Percentiles rank a stretch among this genome's conserved stretches.
These are phyloP conservation scores for Lactarius vividus DNA, from an alignment of 768 basidiomycete species.

Conservation along the genomic window DNA sequence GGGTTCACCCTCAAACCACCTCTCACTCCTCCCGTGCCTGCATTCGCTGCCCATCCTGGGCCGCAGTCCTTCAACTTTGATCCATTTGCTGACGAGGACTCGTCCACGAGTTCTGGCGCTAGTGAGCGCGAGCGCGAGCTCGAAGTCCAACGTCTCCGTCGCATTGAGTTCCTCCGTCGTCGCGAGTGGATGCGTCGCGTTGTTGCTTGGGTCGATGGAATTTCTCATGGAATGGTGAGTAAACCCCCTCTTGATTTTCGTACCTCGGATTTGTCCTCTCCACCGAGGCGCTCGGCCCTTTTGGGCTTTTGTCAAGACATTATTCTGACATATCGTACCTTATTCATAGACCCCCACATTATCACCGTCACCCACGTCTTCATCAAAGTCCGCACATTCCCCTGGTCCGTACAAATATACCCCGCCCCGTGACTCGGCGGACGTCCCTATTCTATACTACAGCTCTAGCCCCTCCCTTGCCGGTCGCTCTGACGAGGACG, in stretches of 20 bases:
- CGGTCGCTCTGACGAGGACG: slow-evolving; percentile 21
- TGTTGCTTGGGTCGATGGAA: slow-evolving; percentile 27
- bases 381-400: slow-evolving; percentile 1
- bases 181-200: slow-evolving; percentile 30
- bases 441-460: slow-evolving; percentile 24
- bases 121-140: slow-evolving; percentile 17
- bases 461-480: slow-evolving; percentile 13
- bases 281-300: neutral
- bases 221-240: slow-evolving; percentile 24
- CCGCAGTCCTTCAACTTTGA: slow-evolving; percentile 26
- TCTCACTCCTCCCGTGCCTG: neutral
- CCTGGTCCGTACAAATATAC: slow-evolving; percentile 18
- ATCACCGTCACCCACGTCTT: slow-evolving; percentile 15
- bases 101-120: slow-evolving; percentile 20
- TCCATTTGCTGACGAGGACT: slow-evolving; percentile 28
- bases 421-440: slow-evolving; percentile 15
- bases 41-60: slow-evolving; percentile 7
- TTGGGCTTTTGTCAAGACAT: slow-evolving; percentile 1
- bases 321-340: slow-evolving; percentile 12
- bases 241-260: neutral
- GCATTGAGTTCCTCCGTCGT: slow-evolving; percentile 26
- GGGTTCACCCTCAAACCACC: slow-evolving; percentile 6
- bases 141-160: slow-evolving; percentile 22
- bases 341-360: slow-evolving; percentile 13
- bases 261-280: neutral